A percentile compares a stretch with the other conserved stretches of the same genome.
Conservation (phyloP, 768 basidiomycete species). For the Tremella mesenterica region DNA sequence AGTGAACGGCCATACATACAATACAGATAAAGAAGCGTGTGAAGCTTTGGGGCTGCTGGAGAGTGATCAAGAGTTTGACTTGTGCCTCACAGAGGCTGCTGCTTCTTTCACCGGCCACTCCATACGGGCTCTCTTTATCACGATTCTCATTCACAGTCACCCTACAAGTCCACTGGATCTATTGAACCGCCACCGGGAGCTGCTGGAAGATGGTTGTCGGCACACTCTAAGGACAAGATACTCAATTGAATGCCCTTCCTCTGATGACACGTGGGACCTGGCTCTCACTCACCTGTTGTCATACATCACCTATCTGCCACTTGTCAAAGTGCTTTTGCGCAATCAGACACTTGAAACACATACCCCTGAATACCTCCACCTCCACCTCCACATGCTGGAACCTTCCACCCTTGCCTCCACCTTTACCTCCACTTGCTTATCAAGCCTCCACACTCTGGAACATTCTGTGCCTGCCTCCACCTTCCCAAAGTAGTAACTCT, state of each 20-base stretch:
- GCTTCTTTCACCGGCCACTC: constrained; percentile 45
- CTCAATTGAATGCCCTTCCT: constrained; percentile 24
- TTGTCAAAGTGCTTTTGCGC: too few relatives aligned
- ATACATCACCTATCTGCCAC: too few relatives aligned
- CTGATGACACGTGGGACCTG: constrained; percentile 44
- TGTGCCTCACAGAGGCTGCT: constrained; percentile 47
- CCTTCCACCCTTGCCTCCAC: too few relatives aligned
- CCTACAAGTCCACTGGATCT: background rate
- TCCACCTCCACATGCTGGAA: too few relatives aligned
- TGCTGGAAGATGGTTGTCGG: background rate
- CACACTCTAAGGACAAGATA: background rate
- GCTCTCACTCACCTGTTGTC: too few relatives aligned
- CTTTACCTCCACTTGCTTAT: too few relatives aligned
- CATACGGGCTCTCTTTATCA: constrained; percentile 47
- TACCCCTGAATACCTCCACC: too few relatives aligned
- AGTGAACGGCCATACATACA: constrained; percentile 15
- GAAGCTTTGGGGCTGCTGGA: constrained; percentile 47
- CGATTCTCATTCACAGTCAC: constrained; percentile 43
- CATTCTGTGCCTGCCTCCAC: constrained; percentile 49
- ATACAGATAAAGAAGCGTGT: constrained; percentile 48
- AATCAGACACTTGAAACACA: too few relatives aligned
- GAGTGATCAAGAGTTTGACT: constrained; percentile 48
- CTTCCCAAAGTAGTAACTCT: constrained; percentile 46
- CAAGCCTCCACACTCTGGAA: too few relatives aligned
- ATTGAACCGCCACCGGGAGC: background rate